Percentiles rank a stretch among this genome's conserved stretches.
Conservation (phyloP, 768 basidiomycete genomes). For the Trametes meyenii region DNA sequence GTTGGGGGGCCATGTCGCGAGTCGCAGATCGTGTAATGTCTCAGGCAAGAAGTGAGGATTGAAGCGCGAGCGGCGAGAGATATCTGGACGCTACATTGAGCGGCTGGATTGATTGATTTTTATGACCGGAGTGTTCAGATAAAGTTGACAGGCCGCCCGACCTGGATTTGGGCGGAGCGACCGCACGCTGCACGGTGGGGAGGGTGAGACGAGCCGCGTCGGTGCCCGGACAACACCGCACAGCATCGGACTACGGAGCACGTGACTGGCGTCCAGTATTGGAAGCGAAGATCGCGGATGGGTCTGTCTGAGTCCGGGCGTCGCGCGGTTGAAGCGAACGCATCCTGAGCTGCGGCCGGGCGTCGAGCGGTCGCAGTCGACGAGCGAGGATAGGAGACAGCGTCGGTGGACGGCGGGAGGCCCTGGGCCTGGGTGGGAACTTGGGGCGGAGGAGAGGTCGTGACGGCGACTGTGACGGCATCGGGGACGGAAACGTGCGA, state of each 20-base stretch:
- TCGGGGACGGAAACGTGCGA: slow-evolving; percentile 1
- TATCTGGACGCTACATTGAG: neutral
- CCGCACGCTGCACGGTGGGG: neutral
- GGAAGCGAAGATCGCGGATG: neutral
- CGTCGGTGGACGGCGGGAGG: neutral
- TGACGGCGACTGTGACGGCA: slow-evolving; percentile 20
- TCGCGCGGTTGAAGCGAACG: neutral
- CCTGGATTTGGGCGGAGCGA: neutral
- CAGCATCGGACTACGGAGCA: slow-evolving; percentile 1
- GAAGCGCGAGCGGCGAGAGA: neutral
- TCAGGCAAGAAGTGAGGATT: neutral
- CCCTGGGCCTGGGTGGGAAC: slow-evolving; percentile 6
- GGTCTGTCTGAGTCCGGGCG: neutral
- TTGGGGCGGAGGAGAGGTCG: neutral
- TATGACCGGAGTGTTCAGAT: neutral
- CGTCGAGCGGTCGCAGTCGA: neutral
- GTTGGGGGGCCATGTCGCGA: neutral
- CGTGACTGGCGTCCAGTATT: neutral
- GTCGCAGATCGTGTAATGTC: neutral
- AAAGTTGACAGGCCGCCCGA: neutral
- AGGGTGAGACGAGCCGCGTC: neutral
- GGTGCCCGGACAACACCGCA: neutral
- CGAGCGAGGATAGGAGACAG: neutral
- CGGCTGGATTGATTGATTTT: neutral
- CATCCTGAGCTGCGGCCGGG: neutral